Evolutionary conservation across 148 eudicot species (phyloP).

Genomic region (Suaeda aralocaspica): DNA sequence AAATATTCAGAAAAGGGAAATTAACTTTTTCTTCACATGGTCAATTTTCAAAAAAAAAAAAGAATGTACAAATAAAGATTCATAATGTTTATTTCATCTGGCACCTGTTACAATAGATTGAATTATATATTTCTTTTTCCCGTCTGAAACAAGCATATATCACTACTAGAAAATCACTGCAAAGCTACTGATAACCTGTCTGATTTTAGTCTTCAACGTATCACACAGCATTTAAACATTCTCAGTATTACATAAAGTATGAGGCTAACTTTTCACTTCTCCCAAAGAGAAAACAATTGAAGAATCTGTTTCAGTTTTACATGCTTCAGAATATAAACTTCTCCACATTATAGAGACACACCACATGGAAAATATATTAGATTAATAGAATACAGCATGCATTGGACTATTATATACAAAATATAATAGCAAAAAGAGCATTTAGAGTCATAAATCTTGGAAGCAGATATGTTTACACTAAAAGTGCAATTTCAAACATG

Average conservation of each 20-base stretch:
- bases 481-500: conserved; percentile 25
- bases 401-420: conserved; percentile 10
- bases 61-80: neutral
- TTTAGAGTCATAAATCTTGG: conserved; percentile 9
- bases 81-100: neutral
- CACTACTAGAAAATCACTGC: neutral
- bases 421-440: neutral
- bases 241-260: neutral
- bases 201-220: conserved; percentile 3
- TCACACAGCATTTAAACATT: conserved; percentile 1
- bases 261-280: neutral
- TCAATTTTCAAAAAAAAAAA: neutral
- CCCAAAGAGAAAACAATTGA: neutral
- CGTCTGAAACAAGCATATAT: neutral
- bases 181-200: conserved; percentile 1
- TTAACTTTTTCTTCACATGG: neutral
- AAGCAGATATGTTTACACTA: conserved; percentile 16
- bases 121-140: no score
- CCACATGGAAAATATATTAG: conserved; percentile 5
- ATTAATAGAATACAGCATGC: neutral
- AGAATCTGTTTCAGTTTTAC: conserved; percentile 5
- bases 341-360: conserved; percentile 1
- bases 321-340: neutral
- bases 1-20: neutral
- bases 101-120: neutral